Conservation (phyloP, 345 rosid species). For the Jatropha curcas region DNA sequence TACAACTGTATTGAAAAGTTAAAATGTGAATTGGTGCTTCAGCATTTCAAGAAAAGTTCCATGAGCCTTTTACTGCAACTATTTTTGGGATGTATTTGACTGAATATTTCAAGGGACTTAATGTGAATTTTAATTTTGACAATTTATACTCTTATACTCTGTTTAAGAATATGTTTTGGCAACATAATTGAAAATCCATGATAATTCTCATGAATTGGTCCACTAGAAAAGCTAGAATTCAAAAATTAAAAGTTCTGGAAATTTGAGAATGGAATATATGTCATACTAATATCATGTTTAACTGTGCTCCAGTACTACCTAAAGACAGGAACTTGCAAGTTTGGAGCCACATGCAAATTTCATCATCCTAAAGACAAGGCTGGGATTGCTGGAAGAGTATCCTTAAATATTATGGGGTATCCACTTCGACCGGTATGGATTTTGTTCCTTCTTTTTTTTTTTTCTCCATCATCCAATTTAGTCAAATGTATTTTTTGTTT, state of each 20-base stretch:
- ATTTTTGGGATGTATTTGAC: background rate
- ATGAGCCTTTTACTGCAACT: background rate
- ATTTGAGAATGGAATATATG: background rate
- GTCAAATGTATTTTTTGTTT: background rate
- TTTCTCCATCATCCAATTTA: conserved; percentile 13
- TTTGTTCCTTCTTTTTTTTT: conserved; percentile 9
- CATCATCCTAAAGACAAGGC: conserved; percentile 98
- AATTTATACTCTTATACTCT: background rate
- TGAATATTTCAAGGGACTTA: background rate
- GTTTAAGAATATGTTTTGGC: background rate
- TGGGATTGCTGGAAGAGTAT: conserved; percentile 85
- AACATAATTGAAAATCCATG: background rate
- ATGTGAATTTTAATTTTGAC: background rate
- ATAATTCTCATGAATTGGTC: background rate
- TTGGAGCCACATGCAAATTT: conserved; percentile 99
- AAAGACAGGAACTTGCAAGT: conserved; percentile 99
- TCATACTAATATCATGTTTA: conserved; percentile 15
- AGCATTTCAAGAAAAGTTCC: background rate
- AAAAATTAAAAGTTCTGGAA: too few relatives aligned
- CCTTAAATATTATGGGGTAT: conserved; percentile 88
- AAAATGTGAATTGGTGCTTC: too few relatives aligned
- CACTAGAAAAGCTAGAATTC: too few relatives aligned
- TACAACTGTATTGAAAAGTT: too few relatives aligned
- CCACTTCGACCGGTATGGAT: conserved; percentile 81
- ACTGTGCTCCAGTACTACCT: conserved; percentile 69